Base-by-base conservation (phyloP, 805 yeast species). In the Blastobotrys terrestris region DNA sequence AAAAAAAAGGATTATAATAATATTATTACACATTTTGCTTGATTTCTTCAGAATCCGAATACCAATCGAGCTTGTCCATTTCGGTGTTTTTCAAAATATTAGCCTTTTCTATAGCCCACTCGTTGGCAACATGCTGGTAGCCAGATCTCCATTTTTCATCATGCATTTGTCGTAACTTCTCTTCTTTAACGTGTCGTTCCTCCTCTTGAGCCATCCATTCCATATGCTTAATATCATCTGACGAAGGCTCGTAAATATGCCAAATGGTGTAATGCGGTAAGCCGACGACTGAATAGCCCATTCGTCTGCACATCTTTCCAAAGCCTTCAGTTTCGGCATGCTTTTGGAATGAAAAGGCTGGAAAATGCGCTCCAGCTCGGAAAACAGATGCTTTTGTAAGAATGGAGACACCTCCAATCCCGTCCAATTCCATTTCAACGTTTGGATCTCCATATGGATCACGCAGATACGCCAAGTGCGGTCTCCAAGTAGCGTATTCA, bases 291-390 rank as follows among this genome's bases (percentile, higher is more conserved):
- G 83, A 76, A 67, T 78, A 87, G 2, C 94, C 91, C 96, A 92
- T 90, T 58, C 86, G 76, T 61, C 85, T 83, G 63, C 91, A 83
- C 75, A 92, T 77, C 65, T 88, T 91, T 49, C 96, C 99, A 69
- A 94, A 92, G 0, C 96, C 98, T 70, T 94, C 98, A 1, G 98
- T 92, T 67, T 92, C 99, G 2, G 98, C 99, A 67, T 94, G 98
- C 62, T 88, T 89, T 69, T 88, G 87, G 70, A 89, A 92, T 39
- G 97, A 87, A 66, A 92, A 92, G 0, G 97, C 98, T 7, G 99
- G 98, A 77, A 91, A 92, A 71, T 89, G 95, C 1, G 95, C 84
- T 11, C 99, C 99, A 21, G 78, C 72, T 58, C 89, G 77, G 74
- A 92, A 92, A 2, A 92, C 96, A 46, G 75, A 73, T 1, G 97